These are phyloP conservation scores for Spathaspora girioi DNA, from an alignment of 805 yeast genomes.

Conservation along the genomic window DNA sequence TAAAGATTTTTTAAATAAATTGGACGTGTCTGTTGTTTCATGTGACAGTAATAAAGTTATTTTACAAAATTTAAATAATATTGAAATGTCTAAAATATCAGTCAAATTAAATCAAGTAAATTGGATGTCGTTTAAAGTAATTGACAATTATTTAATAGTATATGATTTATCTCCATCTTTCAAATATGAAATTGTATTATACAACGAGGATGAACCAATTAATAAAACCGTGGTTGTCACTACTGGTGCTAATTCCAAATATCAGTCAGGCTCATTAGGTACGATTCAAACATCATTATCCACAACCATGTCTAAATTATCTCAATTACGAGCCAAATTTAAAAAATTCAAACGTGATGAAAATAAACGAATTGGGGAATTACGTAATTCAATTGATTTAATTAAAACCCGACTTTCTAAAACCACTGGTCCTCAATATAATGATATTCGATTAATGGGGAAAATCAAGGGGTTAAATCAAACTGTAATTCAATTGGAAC, in stretches of 20 bases:
- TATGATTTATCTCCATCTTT: constrained; percentile 35
- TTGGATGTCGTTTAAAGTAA: constrained; percentile 28
- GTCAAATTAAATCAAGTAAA: constrained; percentile 29
- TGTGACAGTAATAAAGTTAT: constrained; percentile 30
- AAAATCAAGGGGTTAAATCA: constrained; percentile 39
- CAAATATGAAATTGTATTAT: constrained; percentile 30
- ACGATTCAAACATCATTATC: constrained; percentile 32
- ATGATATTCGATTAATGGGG: constrained; percentile 30
- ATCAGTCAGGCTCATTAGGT: not conserved
- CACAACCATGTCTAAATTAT: constrained; percentile 25
- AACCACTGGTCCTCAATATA: constrained; percentile 15
- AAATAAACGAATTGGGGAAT: constrained; percentile 29
- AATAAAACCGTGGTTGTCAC: constrained; percentile 14
- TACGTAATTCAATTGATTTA: constrained; percentile 29
- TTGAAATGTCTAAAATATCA: constrained; percentile 7
- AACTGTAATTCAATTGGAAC: constrained; percentile 34
- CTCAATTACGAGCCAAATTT: constrained; percentile 17
- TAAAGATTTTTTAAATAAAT: not conserved
- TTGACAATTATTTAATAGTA: constrained; percentile 18
- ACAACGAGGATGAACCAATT: constrained; percentile 11
- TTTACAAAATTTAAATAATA: constrained; percentile 19
- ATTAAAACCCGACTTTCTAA: constrained; percentile 29
- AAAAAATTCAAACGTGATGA: constrained; percentile 38
- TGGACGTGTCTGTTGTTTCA: constrained; percentile 18
- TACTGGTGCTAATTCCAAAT: not conserved